Evolutionary conservation across 2,329 filamentous ascomycete genomes (phyloP), one percentile per base, ranked within the genome.

Genomic region (Cordyceps cateniannulata): DNA sequence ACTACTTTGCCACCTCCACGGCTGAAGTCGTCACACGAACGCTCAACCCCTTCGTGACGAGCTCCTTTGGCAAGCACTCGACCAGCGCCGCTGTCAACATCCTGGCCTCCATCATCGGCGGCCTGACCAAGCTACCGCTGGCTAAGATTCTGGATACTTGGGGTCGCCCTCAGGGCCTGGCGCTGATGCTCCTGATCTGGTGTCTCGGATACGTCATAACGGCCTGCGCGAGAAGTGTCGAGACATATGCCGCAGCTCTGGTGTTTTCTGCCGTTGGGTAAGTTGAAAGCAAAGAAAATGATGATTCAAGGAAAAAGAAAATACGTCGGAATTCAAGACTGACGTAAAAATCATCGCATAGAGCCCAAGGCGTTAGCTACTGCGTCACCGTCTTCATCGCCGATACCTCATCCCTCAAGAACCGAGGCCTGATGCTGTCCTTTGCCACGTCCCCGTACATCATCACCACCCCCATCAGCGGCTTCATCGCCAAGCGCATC

Each of bases 91-190:
- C 82, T 2, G 80, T 82, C 18, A 73, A 74, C 52, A 81, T 87
- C 63, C 76, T 87, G 20, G 73, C 82, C 10, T 77, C 73, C 62
- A 72, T 84, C 38, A 81, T 87, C 50, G 74, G 76, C 67, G 86
- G 84, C 44, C 78, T 87, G n/a, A 78, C 82, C 61, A 86, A 87
- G 68, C 79, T 88, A 10, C 83, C 86, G 1, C 79, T 87, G 64
- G 85, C 87, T 58, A 89, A 89, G 70, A 75, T 88, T 20, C 77
- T 88, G 56, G 84, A 90, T 72, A 77, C 87, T 42, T 89, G 84
- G 77, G 87, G 86, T 60, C 83, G 87, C 42, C 81, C 85, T 14
- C 81, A 87, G 68, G 86, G 84, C 18, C 82, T 87, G 65, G 70
- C 79, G 24, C 62, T 86, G 40, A 82, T 82, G 66, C 73, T 85